phyloP scores from a whole-genome alignment of 2,329 filamentous ascomycete species.

The Beauveria sp. region DNA sequence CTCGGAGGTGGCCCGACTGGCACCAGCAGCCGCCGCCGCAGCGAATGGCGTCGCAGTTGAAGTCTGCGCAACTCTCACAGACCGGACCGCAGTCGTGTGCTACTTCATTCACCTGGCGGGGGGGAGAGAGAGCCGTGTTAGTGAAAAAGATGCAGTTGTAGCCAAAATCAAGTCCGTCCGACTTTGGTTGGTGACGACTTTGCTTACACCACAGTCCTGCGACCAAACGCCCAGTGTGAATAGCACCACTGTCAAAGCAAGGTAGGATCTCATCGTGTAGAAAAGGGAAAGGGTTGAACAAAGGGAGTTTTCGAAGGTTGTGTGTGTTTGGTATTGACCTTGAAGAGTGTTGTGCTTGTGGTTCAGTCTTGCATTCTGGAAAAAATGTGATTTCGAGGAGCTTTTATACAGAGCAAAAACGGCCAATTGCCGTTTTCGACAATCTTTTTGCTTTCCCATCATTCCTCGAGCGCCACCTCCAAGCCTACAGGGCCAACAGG shows the following conservation, averaged over 20 bases:
- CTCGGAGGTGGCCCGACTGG: not conserved
- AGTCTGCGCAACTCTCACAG: not conserved
- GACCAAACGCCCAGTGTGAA: conserved; percentile 1
- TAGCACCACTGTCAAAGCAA: not conserved
- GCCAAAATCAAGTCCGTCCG: no score
- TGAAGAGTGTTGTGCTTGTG: no score
- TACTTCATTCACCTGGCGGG: not conserved
- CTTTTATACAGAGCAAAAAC: no score
- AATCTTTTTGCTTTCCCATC: not conserved
- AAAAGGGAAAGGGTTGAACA: no score
- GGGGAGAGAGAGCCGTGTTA: not conserved
- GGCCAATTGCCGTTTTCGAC: not conserved
- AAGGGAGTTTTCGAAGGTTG: not conserved
- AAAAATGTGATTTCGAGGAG: no score
- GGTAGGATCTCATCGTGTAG: not conserved
- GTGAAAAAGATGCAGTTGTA: not conserved
- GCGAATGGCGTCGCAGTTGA: not conserved
- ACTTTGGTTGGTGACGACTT: no score
- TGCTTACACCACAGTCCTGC: not conserved
- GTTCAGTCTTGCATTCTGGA: no score
- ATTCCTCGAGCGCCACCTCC: not conserved
- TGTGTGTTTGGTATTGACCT: no score
- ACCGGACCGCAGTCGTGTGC: not conserved
- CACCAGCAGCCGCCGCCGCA: conserved; percentile 4
- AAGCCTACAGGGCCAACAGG: not conserved